These are phyloP conservation scores for Linum usitatissimum DNA, from an alignment of 345 rosid species.

Conservation along the genomic window DNA sequence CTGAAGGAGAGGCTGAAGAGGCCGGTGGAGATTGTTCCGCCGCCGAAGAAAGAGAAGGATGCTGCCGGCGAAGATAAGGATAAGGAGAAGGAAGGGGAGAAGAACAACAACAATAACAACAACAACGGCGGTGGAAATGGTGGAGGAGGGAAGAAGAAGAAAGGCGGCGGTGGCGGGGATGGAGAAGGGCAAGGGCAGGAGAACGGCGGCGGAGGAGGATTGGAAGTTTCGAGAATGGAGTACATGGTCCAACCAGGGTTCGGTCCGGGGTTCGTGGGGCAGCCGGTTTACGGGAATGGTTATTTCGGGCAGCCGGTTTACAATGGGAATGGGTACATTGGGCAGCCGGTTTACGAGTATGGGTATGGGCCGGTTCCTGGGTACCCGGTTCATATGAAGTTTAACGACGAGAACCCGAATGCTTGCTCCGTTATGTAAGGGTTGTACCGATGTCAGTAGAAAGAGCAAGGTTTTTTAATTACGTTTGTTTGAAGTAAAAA, in stretches of 20 bases:
- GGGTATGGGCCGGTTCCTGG: slow-evolving; percentile 16
- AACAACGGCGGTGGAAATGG: slow-evolving; percentile 26
- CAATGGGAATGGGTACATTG: background rate
- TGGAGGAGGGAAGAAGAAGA: slow-evolving; percentile 13
- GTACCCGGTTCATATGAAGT: slow-evolving; percentile 30
- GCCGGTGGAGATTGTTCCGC: slow-evolving; percentile 45
- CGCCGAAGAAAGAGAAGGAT: slow-evolving; percentile 48
- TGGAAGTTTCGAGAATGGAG: slow-evolving; percentile 22
- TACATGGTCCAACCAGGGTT: slow-evolving; percentile 24
- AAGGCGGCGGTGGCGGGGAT: slow-evolving; percentile 19
- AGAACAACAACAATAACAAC: slow-evolving; percentile 16
- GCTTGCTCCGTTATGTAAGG: slow-evolving; percentile 40
- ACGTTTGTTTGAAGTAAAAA: too few relatives aligned
- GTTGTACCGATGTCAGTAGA: too few relatives aligned
- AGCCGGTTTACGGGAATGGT: slow-evolving; percentile 11
- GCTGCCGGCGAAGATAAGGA: slow-evolving; percentile 11
- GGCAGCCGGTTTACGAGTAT: slow-evolving; percentile 2
- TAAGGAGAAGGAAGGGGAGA: slow-evolving; percentile 4
- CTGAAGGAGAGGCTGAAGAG: slow-evolving; percentile 52
- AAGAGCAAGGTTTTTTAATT: too few relatives aligned
- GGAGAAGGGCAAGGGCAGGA: slow-evolving; percentile 24
- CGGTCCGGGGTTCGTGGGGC: slow-evolving; percentile 2
- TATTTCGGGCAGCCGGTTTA: slow-evolving; percentile 12
- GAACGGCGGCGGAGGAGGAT: slow-evolving; percentile 9
- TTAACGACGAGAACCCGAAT: slow-evolving; percentile 60